Evolutionary conservation across 345 rosid genomes (phyloP).

Genomic region (Litchi chinensis): DNA sequence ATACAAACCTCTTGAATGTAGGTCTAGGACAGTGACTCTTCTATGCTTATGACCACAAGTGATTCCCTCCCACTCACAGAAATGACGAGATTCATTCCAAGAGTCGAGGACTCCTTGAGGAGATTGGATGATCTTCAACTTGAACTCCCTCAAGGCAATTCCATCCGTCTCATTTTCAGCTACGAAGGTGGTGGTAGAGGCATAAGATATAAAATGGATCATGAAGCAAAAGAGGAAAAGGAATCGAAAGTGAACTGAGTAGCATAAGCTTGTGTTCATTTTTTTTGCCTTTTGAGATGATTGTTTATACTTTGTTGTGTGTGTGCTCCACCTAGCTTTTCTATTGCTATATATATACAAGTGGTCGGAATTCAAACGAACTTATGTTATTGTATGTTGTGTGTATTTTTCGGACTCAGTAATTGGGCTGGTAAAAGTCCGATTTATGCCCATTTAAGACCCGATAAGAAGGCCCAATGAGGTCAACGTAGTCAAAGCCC

Average conservation of each 20-base stretch:
- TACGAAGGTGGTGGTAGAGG: not conserved
- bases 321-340: not conserved
- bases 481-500: no score
- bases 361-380: no score
- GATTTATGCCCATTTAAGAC: no score
- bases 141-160: conserved; percentile 12
- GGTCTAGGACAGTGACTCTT: conserved; percentile 25
- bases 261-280: not conserved
- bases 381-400: no score
- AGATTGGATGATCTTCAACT: not conserved
- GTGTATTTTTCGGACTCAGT: no score
- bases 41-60: conserved; percentile 25
- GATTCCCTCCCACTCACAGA: conserved; percentile 34
- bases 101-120: conserved; percentile 21
- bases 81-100: conserved; percentile 30
- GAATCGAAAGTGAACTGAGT: no score
- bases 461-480: no score
- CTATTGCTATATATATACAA: no score
- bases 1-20: conserved; percentile 9
- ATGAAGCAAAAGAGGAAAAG: not conserved
- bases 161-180: conserved; percentile 2
- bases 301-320: no score
- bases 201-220: not conserved
- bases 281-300: no score
- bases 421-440: no score